These are phyloP conservation scores for Aurantiochytrium sp. DNA, from an alignment of 108 stramenopile genomes.

Conservation along the genomic window DNA sequence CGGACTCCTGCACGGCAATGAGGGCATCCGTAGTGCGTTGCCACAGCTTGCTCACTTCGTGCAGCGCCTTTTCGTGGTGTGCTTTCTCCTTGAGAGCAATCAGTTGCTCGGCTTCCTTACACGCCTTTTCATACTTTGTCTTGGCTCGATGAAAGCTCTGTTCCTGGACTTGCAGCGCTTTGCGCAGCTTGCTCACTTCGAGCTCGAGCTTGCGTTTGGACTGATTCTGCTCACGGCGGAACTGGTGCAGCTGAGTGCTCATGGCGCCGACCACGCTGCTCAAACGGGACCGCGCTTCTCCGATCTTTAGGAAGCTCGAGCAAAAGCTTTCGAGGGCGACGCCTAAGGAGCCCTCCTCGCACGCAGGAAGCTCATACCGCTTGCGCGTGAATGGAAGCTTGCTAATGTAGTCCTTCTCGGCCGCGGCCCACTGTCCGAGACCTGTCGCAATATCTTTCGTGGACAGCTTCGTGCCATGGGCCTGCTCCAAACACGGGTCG, in stretches of 20 bases:
- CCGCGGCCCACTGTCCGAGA: neutral
- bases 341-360: neutral
- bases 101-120: neutral
- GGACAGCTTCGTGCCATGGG: neutral
- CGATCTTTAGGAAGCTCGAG: neutral
- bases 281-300: neutral
- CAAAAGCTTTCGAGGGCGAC: neutral
- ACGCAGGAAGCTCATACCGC: neutral
- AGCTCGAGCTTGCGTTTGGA: neutral
- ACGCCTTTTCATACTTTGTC: neutral
- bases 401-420: neutral
- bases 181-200: neutral
- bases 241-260: slow-evolving; percentile 15
- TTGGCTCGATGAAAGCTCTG: slow-evolving; percentile 16
- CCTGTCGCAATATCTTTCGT: slow-evolving; percentile 6
- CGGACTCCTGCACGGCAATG: slow-evolving; percentile 1
- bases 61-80: slow-evolving; percentile 12
- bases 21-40: slow-evolving; percentile 20
- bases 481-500: slow-evolving; percentile 4
- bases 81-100: slow-evolving; percentile 30
- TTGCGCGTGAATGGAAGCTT: neutral
- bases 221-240: neutral
- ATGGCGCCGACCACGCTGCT: slow-evolving; percentile 26
- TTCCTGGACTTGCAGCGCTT: neutral
- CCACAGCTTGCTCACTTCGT: slow-evolving; percentile 16